Conservation (phyloP, 1,284 basidiomycete genomes). For the Cutaneotrichosporon sp. region DNA sequence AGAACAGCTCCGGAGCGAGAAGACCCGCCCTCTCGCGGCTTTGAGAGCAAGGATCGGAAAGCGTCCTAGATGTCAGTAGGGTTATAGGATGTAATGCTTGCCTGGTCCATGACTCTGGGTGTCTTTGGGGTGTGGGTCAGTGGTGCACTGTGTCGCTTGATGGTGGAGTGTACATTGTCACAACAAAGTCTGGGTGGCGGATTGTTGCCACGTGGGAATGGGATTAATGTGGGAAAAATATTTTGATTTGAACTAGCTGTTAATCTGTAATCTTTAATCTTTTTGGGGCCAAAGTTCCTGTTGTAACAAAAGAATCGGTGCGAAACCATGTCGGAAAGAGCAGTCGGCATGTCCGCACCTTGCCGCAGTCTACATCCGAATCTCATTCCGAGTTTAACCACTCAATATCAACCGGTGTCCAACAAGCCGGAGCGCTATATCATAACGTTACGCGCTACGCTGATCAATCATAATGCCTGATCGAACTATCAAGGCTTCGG, state of each 20-base stretch:
- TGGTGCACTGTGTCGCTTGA: background rate
- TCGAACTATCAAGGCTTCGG: no score
- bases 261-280: no score
- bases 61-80: constrained; percentile 35
- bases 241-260: background rate
- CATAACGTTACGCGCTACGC: no score
- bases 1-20: constrained; percentile 33
- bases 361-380: no score
- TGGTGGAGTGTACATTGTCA: background rate
- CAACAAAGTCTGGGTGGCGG: constrained; percentile 5
- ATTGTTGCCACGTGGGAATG: background rate
- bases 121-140: background rate
- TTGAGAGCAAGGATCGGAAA: constrained; percentile 44
- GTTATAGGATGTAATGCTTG: constrained; percentile 15
- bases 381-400: no score
- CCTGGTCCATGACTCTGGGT: constrained; percentile 38
- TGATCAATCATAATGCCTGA: no score
- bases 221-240: constrained; percentile 2
- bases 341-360: no score
- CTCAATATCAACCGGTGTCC: no score
- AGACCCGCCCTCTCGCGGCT: constrained; percentile 31
- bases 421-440: no score
- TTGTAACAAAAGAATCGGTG: no score
- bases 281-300: no score
- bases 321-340: no score